Base-by-base conservation (phyloP, 1,284 basidiomycete genomes). In the Boletus smithii region DNA sequence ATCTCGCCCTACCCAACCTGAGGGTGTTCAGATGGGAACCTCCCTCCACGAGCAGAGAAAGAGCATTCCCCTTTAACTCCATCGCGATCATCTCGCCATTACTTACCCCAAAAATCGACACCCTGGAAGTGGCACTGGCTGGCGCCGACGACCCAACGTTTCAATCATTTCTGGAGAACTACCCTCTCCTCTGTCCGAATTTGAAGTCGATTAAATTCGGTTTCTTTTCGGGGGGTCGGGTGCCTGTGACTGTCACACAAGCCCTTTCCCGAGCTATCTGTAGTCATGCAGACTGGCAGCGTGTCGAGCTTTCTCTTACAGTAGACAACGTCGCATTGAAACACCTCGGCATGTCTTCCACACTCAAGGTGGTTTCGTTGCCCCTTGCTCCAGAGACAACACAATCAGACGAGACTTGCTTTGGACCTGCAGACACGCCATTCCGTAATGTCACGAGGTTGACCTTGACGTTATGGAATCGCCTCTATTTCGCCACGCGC, bases 121-220 rank as follows among this genome's bases (percentile, higher is more conserved):
- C 32, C 8, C 11, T 46, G 13, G 32, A 46, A 34, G 24, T 40
- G 18, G 8, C 8, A 3, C 23, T 30, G n/a, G 6, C 1, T 5
- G 5, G 10, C 4, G 3, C 18, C 6, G 2, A 9, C 2, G 26
- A 29, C 14, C 20, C 9, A 13, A 5, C 13, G 7, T 33, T 17
- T 35, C n/a, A 2, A 4, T 20, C 14, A 9, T 47, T 44, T 37
- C 34, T 44, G 22, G 40, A 47, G 9, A 20, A 27, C 4, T 46
- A 13, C 18, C 11, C 31, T 17, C 13, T 4, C 11, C 37, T 38
- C n/a, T 46, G 24, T 9, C 38, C 31, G 9, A 22, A 43, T 29
- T 10, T 52, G 23, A 43, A 20, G 26, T 52, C 41, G 14, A 40
- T 52, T 17, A 34, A 42, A 27, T 24, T 49, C 1, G 7, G 13